phyloP scores from a whole-genome alignment of 1,139 yeast species.

The Komagataea norvegica region DNA sequence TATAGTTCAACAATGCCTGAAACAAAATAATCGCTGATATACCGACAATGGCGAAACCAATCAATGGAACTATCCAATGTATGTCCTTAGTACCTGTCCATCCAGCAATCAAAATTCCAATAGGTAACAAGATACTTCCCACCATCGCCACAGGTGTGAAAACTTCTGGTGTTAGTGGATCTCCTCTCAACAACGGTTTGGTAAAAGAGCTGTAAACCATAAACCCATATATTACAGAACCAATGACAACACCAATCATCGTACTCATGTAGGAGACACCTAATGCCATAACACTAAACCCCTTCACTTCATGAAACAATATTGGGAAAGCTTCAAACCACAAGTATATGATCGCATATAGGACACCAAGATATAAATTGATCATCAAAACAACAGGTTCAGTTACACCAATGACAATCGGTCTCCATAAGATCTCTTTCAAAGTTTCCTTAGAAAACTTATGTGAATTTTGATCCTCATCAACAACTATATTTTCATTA shows the following conservation, averaged over 20 bases:
- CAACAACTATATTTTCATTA: constrained; percentile 35
- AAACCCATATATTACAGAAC: constrained; percentile 33
- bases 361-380: constrained; percentile 47
- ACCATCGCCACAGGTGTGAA: constrained; percentile 41
- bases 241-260: constrained; percentile 43
- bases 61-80: constrained; percentile 43
- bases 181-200: constrained; percentile 26
- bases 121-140: constrained; percentile 40
- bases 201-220: constrained; percentile 24
- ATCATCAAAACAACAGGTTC: constrained; percentile 46
- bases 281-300: constrained; percentile 45
- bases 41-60: constrained; percentile 40
- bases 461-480: constrained; percentile 31
- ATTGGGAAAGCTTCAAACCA: constrained; percentile 63
- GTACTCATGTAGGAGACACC: constrained; percentile 46
- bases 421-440: constrained; percentile 46
- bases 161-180: constrained; percentile 35
- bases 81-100: constrained; percentile 42
- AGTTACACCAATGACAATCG: constrained; percentile 38
- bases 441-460: constrained; percentile 29
- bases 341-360: constrained; percentile 50
- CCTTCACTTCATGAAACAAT: constrained; percentile 40
- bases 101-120: constrained; percentile 44
- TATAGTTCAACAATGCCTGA: constrained; percentile 33
- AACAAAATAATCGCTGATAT: constrained; percentile 38